Conservation (phyloP, 345 rosid genomes). For the Bruguiera parviflora region DNA sequence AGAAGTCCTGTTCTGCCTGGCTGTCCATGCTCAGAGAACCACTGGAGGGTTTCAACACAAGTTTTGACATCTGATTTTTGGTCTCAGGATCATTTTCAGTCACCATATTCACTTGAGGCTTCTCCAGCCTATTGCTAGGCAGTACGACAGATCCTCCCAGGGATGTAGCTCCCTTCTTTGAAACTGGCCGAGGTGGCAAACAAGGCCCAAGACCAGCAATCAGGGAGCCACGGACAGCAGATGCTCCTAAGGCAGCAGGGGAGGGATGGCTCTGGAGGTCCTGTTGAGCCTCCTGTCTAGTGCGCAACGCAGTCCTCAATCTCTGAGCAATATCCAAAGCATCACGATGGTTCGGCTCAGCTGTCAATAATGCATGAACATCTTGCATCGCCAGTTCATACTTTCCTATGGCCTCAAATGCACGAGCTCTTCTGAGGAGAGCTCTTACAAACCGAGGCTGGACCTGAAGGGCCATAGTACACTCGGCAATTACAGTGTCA, state of each 20-base stretch:
- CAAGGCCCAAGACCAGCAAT: constrained; percentile 87
- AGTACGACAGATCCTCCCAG: constrained; percentile 42
- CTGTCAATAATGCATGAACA: constrained; percentile 61
- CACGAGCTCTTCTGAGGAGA: constrained; percentile 84
- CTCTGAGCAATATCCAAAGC: constrained; percentile 66
- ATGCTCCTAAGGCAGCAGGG: constrained; percentile 98
- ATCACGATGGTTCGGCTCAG: constrained; percentile 71
- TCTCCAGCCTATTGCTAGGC: constrained; percentile 45
- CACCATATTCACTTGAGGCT: constrained; percentile 29
- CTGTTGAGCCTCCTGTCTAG: constrained; percentile 74
- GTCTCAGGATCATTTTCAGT: constrained; percentile 54
- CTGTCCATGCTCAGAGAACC: constrained; percentile 35
- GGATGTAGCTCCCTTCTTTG: constrained; percentile 45
- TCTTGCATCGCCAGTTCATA: constrained; percentile 81
- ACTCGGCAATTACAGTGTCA: constrained; percentile 77
- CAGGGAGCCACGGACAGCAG: constrained; percentile 92
- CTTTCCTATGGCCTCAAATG: constrained; percentile 76
- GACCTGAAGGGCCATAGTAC: constrained; percentile 75
- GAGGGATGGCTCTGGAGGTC: constrained; percentile 90
- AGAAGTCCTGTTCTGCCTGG: constrained; percentile 29
- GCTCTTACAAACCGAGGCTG: constrained; percentile 82
- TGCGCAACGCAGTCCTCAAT: constrained; percentile 62
- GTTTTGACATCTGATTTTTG: constrained; percentile 51
- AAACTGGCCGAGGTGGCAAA: constrained; percentile 68
- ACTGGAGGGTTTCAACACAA: constrained; percentile 52